Percentiles rank a stretch among this genome's conserved stretches.
phyloP scores from a whole-genome alignment of 768 basidiomycete species.

The Sporobolomyces phaffii region DNA sequence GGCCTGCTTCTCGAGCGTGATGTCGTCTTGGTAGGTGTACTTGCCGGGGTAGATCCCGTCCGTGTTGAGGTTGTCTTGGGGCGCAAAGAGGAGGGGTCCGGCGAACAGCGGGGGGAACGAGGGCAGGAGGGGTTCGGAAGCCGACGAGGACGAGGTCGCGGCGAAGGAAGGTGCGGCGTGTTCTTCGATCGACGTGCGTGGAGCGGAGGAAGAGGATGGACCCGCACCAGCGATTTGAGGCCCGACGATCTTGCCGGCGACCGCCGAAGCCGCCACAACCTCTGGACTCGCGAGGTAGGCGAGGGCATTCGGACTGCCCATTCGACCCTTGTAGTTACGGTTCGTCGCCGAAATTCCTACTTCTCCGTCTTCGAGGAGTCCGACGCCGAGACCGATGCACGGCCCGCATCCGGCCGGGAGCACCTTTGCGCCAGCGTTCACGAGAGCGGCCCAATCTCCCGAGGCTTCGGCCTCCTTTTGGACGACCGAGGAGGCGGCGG shows the following conservation, averaged over 20 bases:
- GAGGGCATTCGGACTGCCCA: slow-evolving; percentile 90
- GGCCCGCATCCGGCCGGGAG: slow-evolving; percentile 96
- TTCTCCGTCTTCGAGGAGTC: slow-evolving; percentile 87
- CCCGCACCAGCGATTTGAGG: slow-evolving; percentile 63
- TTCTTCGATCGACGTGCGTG: slow-evolving; percentile 37
- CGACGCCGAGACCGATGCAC: slow-evolving; percentile 91
- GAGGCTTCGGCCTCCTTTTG: slow-evolving; percentile 78
- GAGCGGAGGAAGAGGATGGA: slow-evolving; percentile 24
- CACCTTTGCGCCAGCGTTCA: slow-evolving; percentile 82
- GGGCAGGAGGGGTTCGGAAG: slow-evolving; percentile 61
- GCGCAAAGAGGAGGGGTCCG: slow-evolving; percentile 82
- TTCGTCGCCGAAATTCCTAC: slow-evolving; percentile 97
- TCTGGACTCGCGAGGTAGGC: slow-evolving; percentile 95
- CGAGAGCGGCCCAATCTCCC: slow-evolving; percentile 82
- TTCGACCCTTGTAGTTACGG: slow-evolving; percentile 96
- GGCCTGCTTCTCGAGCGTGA: slow-evolving; percentile 87
- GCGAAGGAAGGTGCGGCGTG: slow-evolving; percentile 44
- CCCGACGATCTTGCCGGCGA: slow-evolving; percentile 81
- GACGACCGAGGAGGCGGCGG: slow-evolving; percentile 85
- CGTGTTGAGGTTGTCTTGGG: slow-evolving; percentile 96
- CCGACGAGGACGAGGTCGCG: slow-evolving; percentile 43
- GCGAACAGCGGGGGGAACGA: slow-evolving; percentile 77
- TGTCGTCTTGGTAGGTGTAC: slow-evolving; percentile 98
- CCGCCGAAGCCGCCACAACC: slow-evolving; percentile 91
- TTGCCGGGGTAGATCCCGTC: slow-evolving; percentile 98